These are phyloP conservation scores for Novakomyces olei DNA, from an alignment of 805 yeast genomes.

Conservation along the genomic window DNA sequence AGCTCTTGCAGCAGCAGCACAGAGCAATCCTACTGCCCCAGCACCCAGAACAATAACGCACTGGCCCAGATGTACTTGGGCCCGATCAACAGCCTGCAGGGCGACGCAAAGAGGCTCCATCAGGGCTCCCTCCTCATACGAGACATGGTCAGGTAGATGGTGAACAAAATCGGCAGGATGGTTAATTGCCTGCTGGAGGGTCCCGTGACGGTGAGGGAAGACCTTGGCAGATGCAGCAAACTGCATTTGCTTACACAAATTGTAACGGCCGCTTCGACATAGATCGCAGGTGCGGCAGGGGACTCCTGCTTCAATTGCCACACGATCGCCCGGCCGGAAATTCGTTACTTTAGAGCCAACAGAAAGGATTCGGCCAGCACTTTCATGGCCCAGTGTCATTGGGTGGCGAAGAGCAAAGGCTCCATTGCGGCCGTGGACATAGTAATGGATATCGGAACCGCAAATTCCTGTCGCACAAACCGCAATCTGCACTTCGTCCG, in stretches of 20 bases:
- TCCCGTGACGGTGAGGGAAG: slow-evolving; percentile 76
- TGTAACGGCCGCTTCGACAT: slow-evolving; percentile 68
- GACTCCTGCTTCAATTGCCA: slow-evolving; percentile 67
- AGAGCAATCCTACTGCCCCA: slow-evolving; percentile 61
- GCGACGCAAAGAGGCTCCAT: slow-evolving; percentile 72
- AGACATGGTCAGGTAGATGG: slow-evolving; percentile 42
- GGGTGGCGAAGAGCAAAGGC: slow-evolving; percentile 33
- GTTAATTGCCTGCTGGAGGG: slow-evolving; percentile 61
- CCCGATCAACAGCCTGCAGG: slow-evolving; percentile 49
- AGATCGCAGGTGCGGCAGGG: slow-evolving; percentile 57
- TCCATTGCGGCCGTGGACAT: slow-evolving; percentile 9
- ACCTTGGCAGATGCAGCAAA: slow-evolving; percentile 42
- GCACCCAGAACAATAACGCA: slow-evolving; percentile 56
- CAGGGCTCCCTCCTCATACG: slow-evolving; percentile 58
- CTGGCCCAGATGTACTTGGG: slow-evolving; percentile 37
- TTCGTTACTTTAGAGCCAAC: slow-evolving; percentile 39
- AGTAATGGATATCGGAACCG: slow-evolving; percentile 23
- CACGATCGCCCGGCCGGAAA: slow-evolving; percentile 52
- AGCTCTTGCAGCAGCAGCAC: slow-evolving; percentile 46
- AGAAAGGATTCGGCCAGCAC: slow-evolving; percentile 46
- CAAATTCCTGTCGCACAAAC: slow-evolving; percentile 74
- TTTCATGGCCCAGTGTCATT: slow-evolving; percentile 67
- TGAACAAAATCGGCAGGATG: slow-evolving; percentile 39
- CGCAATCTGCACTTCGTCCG: slow-evolving; percentile 48
- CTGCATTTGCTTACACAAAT: slow-evolving; percentile 57